Percentiles rank a stretch among this genome's conserved stretches.
phyloP scores from a whole-genome alignment of 345 rosid genomes.

The Pelargonium nanum region DNA sequence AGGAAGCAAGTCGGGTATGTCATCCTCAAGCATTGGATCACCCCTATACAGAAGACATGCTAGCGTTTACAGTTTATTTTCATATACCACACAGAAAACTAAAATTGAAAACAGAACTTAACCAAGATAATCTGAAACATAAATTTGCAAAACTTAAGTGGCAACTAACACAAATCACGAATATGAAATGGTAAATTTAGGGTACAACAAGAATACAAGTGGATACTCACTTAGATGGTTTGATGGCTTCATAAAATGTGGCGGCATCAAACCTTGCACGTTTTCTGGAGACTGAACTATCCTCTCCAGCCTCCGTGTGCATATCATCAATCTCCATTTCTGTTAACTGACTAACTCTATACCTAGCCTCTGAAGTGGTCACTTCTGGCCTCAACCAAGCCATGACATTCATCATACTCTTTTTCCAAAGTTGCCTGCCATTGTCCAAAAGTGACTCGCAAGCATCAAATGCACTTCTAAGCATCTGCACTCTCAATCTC shows the following conservation, averaged over 20 bases:
- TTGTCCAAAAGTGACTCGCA: constrained; percentile 66
- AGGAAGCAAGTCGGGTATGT: constrained; percentile 61
- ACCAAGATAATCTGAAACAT: no score
- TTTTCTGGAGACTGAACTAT: constrained; percentile 23
- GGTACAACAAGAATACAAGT: background rate
- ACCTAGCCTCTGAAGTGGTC: constrained; percentile 63
- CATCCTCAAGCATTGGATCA: constrained; percentile 52
- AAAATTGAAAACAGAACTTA: background rate
- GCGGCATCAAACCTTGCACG: constrained; percentile 54
- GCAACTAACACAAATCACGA: background rate
- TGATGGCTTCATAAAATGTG: constrained; percentile 89
- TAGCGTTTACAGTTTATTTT: background rate
- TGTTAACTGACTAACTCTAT: constrained; percentile 30
- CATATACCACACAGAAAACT: background rate
- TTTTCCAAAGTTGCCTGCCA: constrained; percentile 69
- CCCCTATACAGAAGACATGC: constrained; percentile 33
- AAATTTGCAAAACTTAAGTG: background rate
- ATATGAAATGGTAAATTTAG: constrained; percentile 1
- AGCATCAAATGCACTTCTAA: constrained; percentile 53
- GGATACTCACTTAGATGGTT: constrained; percentile 78
- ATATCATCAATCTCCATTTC: constrained; percentile 19
- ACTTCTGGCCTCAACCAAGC: constrained; percentile 93
- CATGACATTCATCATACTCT: constrained; percentile 82
- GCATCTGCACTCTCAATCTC: constrained; percentile 74
- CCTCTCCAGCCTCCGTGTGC: constrained; percentile 17